phyloP scores from a whole-genome alignment of 257 asterid genomes.

The Ligustrum vulgare region DNA sequence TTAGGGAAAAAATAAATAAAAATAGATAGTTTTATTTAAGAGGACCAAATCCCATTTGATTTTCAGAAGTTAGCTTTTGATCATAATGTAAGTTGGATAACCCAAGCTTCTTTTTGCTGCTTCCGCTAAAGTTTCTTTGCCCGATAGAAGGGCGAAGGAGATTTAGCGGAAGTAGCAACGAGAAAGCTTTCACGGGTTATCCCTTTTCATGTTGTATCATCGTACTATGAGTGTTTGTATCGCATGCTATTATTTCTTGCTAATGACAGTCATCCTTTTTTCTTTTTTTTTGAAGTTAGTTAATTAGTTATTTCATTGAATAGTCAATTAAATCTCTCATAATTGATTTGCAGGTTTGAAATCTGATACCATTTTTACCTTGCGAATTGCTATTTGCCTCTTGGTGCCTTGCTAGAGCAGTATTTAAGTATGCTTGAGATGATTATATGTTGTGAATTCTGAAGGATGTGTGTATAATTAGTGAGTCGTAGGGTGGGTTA shows the following conservation, averaged over 20 bases:
- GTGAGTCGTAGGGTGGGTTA: too few species aligned
- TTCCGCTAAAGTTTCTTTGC: slow-evolving; percentile 87
- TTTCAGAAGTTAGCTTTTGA: slow-evolving; percentile 13
- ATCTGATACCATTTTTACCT: too few species aligned
- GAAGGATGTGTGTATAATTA: too few species aligned
- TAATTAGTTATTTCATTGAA: not conserved
- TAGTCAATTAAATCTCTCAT: not conserved
- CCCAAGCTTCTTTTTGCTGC: slow-evolving; percentile 99
- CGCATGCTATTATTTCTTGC: not conserved
- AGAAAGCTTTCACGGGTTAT: slow-evolving; percentile 92
- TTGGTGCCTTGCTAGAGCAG: too few species aligned
- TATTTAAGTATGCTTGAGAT: too few species aligned
- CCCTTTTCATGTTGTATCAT: slow-evolving; percentile 42
- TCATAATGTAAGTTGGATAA: slow-evolving; percentile 42
- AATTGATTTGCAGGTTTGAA: not conserved
- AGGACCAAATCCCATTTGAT: not conserved
- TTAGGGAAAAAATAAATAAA: not conserved
- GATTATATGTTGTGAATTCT: too few species aligned
- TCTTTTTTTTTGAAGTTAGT: not conserved
- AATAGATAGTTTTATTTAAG: not conserved
- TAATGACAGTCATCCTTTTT: not conserved
- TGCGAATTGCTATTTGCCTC: too few species aligned
- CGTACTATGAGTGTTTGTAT: not conserved
- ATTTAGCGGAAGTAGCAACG: slow-evolving; percentile 99
- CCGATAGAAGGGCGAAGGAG: slow-evolving; percentile 59